Percentiles rank a stretch among this genome's conserved stretches.
Conservation (phyloP, 495 filamentous ascomycete species). For the Bathelium albidoporum region DNA sequence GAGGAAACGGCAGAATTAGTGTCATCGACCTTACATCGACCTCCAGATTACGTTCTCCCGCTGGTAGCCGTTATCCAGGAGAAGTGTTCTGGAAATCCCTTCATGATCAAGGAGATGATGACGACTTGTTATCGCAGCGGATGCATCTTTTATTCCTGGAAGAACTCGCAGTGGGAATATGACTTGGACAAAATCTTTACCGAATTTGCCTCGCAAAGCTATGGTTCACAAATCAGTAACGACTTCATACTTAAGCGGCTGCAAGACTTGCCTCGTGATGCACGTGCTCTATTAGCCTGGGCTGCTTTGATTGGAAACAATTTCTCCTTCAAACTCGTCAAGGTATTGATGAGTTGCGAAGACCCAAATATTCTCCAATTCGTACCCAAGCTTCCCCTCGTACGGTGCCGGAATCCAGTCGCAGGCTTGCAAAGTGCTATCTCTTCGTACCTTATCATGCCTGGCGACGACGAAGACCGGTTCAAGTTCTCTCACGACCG, state of each 20-base stretch:
- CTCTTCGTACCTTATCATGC: conserved; percentile 62
- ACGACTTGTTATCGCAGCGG: conserved; percentile 73
- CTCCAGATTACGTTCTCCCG: conserved; percentile 49
- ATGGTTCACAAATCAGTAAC: conserved; percentile 67
- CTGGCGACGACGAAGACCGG: conserved; percentile 66
- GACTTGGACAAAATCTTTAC: conserved; percentile 73
- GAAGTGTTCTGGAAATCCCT: conserved; percentile 72
- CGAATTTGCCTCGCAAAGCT: conserved; percentile 64
- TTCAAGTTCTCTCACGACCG: conserved; percentile 75
- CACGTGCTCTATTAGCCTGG: conserved; percentile 77
- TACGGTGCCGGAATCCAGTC: conserved; percentile 43
- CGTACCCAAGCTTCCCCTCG: conserved; percentile 13
- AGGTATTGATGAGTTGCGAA: conserved; percentile 57
- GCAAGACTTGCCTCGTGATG: conserved; percentile 58
- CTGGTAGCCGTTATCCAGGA: conserved; percentile 67
- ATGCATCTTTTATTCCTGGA: conserved; percentile 78
- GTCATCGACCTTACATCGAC: conserved; percentile 56
- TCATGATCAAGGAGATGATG: conserved; percentile 86
- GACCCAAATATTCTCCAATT: conserved; percentile 11
- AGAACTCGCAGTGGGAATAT: conserved; percentile 66
- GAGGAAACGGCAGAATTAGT: conserved; percentile 69
- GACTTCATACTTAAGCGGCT: conserved; percentile 70
- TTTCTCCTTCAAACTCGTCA: conserved; percentile 74
- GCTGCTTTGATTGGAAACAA: conserved; percentile 65
- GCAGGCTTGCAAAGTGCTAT: conserved; percentile 69